A percentile compares a stretch with the other conserved stretches of the same genome.
These are phyloP conservation scores for Quercus ilex DNA, from an alignment of 306 rosid genomes.

Conservation along the genomic window DNA sequence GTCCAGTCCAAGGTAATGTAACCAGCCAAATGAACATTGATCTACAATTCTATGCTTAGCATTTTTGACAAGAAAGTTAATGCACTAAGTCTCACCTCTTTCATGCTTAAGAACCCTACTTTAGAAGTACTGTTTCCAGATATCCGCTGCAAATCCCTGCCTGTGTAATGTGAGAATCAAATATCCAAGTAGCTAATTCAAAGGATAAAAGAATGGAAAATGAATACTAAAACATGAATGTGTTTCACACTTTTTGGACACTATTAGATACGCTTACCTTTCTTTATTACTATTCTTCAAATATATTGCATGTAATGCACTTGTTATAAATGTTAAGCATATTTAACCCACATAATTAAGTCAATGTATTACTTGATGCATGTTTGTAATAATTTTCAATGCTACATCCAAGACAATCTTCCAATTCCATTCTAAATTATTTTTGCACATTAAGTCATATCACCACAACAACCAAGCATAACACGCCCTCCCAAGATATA, in stretches of 20 bases:
- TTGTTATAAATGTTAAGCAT: no score
- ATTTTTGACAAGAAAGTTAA: not conserved
- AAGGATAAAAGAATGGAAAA: not conserved
- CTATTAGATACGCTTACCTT: not conserved
- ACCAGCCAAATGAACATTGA: not conserved
- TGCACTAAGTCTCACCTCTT: slow-evolving; percentile 41
- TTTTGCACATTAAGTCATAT: no score
- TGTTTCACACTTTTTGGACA: not conserved
- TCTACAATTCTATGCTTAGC: not conserved
- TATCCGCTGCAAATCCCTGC: slow-evolving; percentile 94
- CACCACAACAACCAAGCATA: no score
- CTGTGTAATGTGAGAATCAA: slow-evolving; percentile 63
- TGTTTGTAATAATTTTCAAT: no score
- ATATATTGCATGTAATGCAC: no score
- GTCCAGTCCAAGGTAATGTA: not conserved
- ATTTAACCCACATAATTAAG: no score
- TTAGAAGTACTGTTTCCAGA: slow-evolving; percentile 58
- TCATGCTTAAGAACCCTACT: slow-evolving; percentile 62
- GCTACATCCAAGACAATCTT: no score
- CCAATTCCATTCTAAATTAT: no score
- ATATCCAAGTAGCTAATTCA: slow-evolving; percentile 33
- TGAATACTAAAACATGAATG: not conserved
- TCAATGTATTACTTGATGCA: no score
- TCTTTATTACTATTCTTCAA: not conserved
- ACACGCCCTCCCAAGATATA: no score